Evolutionary conservation across 192 early-diverging fungal species (phyloP), one percentile per base, ranked within the genome.

Genomic region (Podila minutissima): DNA sequence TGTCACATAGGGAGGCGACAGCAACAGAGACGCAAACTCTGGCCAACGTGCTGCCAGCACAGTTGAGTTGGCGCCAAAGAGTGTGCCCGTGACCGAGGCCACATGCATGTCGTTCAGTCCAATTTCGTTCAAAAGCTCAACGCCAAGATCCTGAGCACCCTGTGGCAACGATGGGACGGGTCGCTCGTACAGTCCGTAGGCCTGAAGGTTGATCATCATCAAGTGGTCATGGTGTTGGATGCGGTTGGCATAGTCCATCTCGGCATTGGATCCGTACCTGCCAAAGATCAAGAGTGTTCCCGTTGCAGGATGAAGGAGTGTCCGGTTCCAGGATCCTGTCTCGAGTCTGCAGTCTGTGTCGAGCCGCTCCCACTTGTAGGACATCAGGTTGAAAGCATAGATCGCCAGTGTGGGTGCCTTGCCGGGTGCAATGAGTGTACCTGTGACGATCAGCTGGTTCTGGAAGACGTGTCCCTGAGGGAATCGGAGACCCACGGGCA

Each of bases 1-100:
- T 31, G 67, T 69, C 67, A 69, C 67, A 69, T 69, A 69, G 12
- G 67, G 67, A 3, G 67, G 67, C 12, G 67, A 69, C 38, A 69
- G 29, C 28, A 69, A 31, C 38, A 69, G 29, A 19, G 58, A 59
- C 59, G 58, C 49, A 32, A 69, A 69, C 29, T 61, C 67, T 15
- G 67, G 67, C 67, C 67, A 69, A n/a, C 67, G 67, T 6, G 67
- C 38, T 2, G 67, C 67, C 10, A 69, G 41, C 35, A 69, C 59
- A 7, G 67, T 69, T 37, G 67, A 69, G 29, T 59, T 59, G 10
- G 67, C 67, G 6, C 67, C 57, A 69, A 69, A 69, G 24, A 61
- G 38, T 5, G 67, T 46, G 12, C 67, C 67, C 22, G 57, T n/a
- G 28, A 50, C 32, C 6, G 67, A 69, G 41, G 41, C 28, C 5